These are phyloP conservation scores for Aspergillus jensenii DNA, from an alignment of 2,329 filamentous ascomycete genomes.

Conservation along the genomic window DNA sequence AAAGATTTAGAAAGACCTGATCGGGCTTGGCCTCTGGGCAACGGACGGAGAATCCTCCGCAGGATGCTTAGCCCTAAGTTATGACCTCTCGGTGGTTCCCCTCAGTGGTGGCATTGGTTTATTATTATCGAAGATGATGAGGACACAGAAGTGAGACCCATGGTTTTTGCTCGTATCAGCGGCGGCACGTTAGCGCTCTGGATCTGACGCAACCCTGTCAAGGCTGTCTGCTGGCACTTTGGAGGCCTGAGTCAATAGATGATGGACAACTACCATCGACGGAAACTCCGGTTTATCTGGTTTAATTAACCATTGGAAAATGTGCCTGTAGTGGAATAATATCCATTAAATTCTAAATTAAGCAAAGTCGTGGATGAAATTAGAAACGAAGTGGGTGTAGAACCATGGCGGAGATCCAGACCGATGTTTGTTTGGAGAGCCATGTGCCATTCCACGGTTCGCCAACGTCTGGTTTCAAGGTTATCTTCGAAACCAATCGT, in stretches of 20 bases:
- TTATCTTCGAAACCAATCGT: no score
- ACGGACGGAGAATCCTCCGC: no score
- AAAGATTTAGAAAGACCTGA: background rate
- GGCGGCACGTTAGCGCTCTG: background rate
- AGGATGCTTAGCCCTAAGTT: conserved; percentile 2
- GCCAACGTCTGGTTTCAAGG: background rate
- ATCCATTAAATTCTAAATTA: background rate
- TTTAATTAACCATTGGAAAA: no score
- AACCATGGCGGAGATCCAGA: background rate
- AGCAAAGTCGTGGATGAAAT: no score
- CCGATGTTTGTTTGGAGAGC: background rate
- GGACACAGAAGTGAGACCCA: no score
- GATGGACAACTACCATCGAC: background rate
- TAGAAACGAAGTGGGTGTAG: no score
- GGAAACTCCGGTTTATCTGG: no score
- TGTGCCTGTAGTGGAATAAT: no score
- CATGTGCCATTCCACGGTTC: background rate
- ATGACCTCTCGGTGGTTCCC: background rate
- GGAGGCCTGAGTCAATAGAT: background rate
- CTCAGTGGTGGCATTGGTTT: no score
- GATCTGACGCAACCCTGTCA: background rate
- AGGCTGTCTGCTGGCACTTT: background rate
- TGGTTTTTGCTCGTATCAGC: background rate
- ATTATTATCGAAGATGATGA: no score
- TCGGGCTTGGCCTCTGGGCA: no score